phyloP scores from a whole-genome alignment of 2,329 filamentous ascomycete genomes.

The Fusarium miscanthi region DNA sequence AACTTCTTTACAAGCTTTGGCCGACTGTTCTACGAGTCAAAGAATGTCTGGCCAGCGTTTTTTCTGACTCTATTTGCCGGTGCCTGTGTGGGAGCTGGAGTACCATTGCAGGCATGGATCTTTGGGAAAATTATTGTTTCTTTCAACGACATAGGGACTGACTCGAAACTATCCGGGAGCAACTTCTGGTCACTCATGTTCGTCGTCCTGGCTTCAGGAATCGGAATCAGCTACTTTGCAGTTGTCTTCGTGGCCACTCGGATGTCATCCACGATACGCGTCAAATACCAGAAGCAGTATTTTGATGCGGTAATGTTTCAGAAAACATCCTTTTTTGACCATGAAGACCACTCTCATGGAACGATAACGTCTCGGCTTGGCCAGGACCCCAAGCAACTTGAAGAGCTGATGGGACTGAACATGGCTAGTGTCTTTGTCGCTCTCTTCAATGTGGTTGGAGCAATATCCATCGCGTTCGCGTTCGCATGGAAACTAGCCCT shows the following conservation, averaged over 20 bases:
- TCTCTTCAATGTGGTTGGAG: slow-evolving; percentile 73
- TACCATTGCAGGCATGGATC: slow-evolving; percentile 65
- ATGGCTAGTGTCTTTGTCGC: slow-evolving; percentile 72
- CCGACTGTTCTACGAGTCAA: slow-evolving; percentile 67
- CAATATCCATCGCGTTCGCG: slow-evolving; percentile 73
- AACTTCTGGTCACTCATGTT: slow-evolving; percentile 77
- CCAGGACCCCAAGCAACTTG: slow-evolving; percentile 68
- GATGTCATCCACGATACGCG: slow-evolving; percentile 61
- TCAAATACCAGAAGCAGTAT: slow-evolving; percentile 69
- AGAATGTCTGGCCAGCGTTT: slow-evolving; percentile 62
- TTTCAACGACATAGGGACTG: slow-evolving; percentile 54
- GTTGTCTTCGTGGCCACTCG: slow-evolving; percentile 54
- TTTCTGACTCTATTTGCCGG: slow-evolving; percentile 60
- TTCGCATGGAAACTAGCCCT: slow-evolving; percentile 83
- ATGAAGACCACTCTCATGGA: slow-evolving; percentile 68
- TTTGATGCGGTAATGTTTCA: slow-evolving; percentile 70
- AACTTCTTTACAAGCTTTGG: slow-evolving; percentile 66
- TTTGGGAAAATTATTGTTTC: slow-evolving; percentile 65
- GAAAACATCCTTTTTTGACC: slow-evolving; percentile 70
- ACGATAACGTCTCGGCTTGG: slow-evolving; percentile 68
- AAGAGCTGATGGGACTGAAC: slow-evolving; percentile 72
- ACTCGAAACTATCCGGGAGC: slow-evolving; percentile 54
- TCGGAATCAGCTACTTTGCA: slow-evolving; percentile 64
- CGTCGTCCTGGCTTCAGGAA: slow-evolving; percentile 65
- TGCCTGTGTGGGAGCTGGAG: slow-evolving; percentile 56